Evolutionary conservation across 2,329 filamentous ascomycete genomes (phyloP).

Genomic region (Phyllosticta citriasiana): DNA sequence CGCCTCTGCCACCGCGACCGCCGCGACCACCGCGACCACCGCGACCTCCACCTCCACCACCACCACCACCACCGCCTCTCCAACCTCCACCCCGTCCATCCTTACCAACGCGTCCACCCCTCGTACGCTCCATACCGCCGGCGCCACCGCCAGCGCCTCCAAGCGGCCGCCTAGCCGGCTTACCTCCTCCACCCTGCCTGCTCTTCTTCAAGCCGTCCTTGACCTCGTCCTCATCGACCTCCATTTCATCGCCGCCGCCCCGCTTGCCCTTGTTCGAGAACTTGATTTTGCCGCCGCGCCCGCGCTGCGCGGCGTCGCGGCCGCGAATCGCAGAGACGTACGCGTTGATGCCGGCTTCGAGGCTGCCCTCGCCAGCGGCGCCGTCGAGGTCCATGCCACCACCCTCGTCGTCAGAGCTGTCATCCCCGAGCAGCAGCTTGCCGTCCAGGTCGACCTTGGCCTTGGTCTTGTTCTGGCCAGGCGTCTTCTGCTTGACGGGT

Average conservation of each 20-base stretch:
- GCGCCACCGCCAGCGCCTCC: conserved; percentile 14
- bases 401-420: conserved; percentile 27
- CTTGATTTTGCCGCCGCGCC: conserved; percentile 48
- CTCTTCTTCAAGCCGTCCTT: conserved; percentile 27
- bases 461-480: conserved; percentile 38
- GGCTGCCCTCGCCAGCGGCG: conserved; percentile 24
- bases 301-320: conserved; percentile 47
- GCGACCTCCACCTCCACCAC: background rate
- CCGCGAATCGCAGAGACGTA: conserved; percentile 53
- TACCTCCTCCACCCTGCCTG: conserved; percentile 9
- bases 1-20: conserved; percentile 3
- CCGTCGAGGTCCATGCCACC: conserved; percentile 41
- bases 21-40: background rate
- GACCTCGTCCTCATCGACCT: conserved; percentile 32
- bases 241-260: conserved; percentile 34
- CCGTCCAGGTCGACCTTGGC: conserved; percentile 66
- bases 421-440: conserved; percentile 63
- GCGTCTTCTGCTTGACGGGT: conserved; percentile 52
- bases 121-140: conserved; percentile 1
- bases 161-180: conserved; percentile 25
- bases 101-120: background rate
- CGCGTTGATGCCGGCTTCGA: conserved; percentile 47
- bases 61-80: conserved; percentile 16
- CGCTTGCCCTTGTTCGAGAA: conserved; percentile 41
- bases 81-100: conserved; percentile 7